Evolutionary conservation across 345 rosid species (phyloP), one percentile per base, ranked within the genome.

Genomic region (Boechera retrofracta): DNA sequence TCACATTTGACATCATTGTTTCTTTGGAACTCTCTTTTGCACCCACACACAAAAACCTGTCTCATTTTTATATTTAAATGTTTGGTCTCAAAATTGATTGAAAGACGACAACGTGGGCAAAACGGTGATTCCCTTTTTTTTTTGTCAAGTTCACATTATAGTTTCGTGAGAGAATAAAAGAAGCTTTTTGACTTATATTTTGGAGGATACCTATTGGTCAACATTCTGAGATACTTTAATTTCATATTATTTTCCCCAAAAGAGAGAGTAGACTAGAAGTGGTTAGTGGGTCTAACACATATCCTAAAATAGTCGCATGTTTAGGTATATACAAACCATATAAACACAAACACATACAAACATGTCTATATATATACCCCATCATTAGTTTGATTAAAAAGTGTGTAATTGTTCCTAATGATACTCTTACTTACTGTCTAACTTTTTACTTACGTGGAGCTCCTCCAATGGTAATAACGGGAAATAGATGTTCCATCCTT

Each of bases 381-480:
- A 71, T 71, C 61, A 77, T 71, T 71, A 71, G 59, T 47, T 64
- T 56, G 55, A 55, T 71, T 64, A 64, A 71, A 70, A 70, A 71
- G 80, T 71, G 66, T 12, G 67, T 71, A 71, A 77, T 64, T 71
- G 59, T 77, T 71, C 51, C 61, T 64, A 77, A 77, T 77, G 52
- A 71, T 28, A 57, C 18, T 45, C 49, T 69, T 45, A 77, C 33
- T 45, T 65, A 62, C 51, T 5, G 16, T 6, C 24, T 42, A 33
- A 21, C 53, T 28, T 77, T 70, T 64, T 38, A 77, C 61, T 71
- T 77, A 77, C 76, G 72, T 77, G 76, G 80, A 77, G 35, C 41
- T 24, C 9, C 29, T 55, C 52, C 72, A 64, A 5, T 71, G 71
- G 76, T 64, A 55, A 71, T 47, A 55, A 76, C 29, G 49, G 7